A percentile compares a stretch with the other conserved stretches of the same genome.
Evolutionary conservation across 805 yeast species (phyloP).

Genomic region (Grigorovia yakushimaensis): DNA sequence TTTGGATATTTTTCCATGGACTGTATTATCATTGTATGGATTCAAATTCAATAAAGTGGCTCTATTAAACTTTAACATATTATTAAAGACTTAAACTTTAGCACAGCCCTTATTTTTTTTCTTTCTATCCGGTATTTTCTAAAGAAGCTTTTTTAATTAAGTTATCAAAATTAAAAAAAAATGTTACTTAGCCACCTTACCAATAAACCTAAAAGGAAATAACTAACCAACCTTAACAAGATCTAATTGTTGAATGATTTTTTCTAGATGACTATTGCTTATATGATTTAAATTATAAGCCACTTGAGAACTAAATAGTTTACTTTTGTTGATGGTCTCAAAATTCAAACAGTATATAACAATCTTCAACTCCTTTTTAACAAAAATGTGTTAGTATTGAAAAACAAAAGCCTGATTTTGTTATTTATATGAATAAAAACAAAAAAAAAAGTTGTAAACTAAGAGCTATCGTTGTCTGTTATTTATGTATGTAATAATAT

Average conservation of each 20-base stretch:
- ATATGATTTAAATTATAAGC: too few relatives aligned
- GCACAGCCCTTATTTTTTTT: neutral
- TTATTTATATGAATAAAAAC: too few relatives aligned
- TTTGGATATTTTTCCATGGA: neutral
- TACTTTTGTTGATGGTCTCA: too few relatives aligned
- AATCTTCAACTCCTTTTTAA: too few relatives aligned
- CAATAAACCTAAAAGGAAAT: too few relatives aligned
- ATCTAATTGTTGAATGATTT: too few relatives aligned
- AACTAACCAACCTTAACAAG: too few relatives aligned
- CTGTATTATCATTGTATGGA: neutral
- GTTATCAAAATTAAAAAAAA: neutral
- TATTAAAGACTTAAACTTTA: neutral
- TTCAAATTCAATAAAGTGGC: neutral
- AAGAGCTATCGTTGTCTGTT: neutral
- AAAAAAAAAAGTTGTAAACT: too few relatives aligned
- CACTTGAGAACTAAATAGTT: too few relatives aligned
- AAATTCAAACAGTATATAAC: too few relatives aligned
- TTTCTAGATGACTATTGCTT: too few relatives aligned
- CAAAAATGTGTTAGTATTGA: neutral
- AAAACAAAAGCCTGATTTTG: too few relatives aligned
- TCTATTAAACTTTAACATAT: neutral
- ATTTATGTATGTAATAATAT: neutral
- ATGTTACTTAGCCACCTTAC: neutral
- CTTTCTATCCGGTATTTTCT: neutral
- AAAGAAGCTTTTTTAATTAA: neutral